Base-by-base conservation (phyloP, 1,284 basidiomycete genomes). In the Rhodotorula sp. region DNA sequence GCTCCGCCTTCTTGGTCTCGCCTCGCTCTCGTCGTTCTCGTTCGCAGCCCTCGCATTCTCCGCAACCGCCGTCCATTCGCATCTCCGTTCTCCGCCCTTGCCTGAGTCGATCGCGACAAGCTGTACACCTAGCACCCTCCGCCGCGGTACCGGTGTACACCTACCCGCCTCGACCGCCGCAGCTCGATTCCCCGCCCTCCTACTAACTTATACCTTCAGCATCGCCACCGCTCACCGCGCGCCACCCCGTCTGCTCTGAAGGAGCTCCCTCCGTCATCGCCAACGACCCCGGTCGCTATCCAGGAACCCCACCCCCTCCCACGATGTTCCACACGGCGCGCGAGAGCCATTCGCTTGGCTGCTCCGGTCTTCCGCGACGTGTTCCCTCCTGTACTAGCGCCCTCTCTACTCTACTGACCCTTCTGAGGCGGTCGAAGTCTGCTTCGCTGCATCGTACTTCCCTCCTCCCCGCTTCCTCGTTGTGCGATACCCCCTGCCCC, bases 341-440 rank as follows among this genome's bases (percentile, higher is more conserved):
- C 27, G 67, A 53, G 61, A 69, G 67, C 62, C 63, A 34, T 69
- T 69, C 50, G n/a, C 36, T 64, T 21, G 53, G 61, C 61, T 64
- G 57, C 55, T 58, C 61, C 66, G 51, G 41, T 36, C n/a, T 44
- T 44, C 9, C 29, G 12, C 53, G 25, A 53, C 51, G 37, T n/a
- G 37, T n/a, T 37, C 64, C 34, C 12, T 22, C 27, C 44, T 51
- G 46, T 61, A 29, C 56, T 36, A 36, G 41, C 46, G 9, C 37
- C 22, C 34, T 39, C 39, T 22, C 37, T 48, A 27, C 41, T 32
- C 9, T 21, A 19, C 37, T 21, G 1, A 51, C 19, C 29, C 39
- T 29, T 12, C n/a, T 29, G 46, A 61, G 60, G 32, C 46, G 59
- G 60, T 61, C 59, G 66, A 61, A 60, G 66, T 67, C 60, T 57